phyloP scores from a whole-genome alignment of 2,329 filamentous ascomycete species.

The Beauveria pseudobassiana region DNA sequence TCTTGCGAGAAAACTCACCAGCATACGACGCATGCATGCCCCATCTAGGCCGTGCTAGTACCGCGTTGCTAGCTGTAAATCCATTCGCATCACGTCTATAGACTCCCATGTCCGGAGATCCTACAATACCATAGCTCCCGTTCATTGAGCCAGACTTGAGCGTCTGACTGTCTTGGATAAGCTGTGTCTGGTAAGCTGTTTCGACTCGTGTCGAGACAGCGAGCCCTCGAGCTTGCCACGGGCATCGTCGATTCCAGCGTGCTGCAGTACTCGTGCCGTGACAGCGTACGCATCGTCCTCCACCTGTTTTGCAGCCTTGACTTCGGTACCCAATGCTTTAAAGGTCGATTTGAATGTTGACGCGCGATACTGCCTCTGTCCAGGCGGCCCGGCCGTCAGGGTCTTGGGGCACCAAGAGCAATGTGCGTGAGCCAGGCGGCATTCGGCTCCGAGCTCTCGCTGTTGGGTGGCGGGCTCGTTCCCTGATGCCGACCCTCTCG shows the following conservation, averaged over 20 bases:
- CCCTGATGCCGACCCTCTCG: not conserved
- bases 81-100: not conserved
- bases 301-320: conserved; percentile 16
- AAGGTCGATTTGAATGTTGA: conserved; percentile 33
- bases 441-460: conserved; percentile 13
- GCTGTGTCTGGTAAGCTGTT: conserved; percentile 3
- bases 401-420: conserved; percentile 37
- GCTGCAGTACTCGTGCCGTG: conserved; percentile 17
- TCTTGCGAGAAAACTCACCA: not conserved
- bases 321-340: conserved; percentile 25
- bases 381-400: conserved; percentile 49
- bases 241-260: conserved; percentile 18
- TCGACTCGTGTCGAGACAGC: conserved; percentile 10
- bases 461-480: conserved; percentile 10
- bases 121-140: not conserved
- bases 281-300: conserved; percentile 19
- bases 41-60: not conserved
- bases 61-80: not conserved
- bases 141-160: not conserved
- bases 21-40: not conserved
- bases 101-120: not conserved
- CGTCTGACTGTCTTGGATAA: conserved; percentile 8
- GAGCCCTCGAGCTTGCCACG: not conserved
- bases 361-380: conserved; percentile 42
- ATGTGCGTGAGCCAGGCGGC: conserved; percentile 21